A percentile compares a stretch with the other conserved stretches of the same genome.
Evolutionary conservation across 2,329 filamentous ascomycete genomes (phyloP).

Genomic region (Botrytis fabae): DNA sequence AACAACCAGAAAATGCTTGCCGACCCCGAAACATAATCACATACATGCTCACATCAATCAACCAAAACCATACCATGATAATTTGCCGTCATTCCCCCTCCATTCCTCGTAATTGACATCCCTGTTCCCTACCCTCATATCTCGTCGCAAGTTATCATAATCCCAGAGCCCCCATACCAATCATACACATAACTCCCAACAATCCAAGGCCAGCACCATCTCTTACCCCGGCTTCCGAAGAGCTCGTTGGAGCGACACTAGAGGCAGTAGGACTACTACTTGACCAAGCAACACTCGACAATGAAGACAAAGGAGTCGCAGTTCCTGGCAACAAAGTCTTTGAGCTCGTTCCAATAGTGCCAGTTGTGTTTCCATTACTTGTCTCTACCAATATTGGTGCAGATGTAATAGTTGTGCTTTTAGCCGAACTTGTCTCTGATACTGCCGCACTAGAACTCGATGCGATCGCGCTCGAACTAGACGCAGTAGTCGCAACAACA

Average conservation of each 20-base stretch:
- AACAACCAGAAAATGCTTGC: neutral
- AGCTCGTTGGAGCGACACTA: neutral
- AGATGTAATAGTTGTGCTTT: neutral
- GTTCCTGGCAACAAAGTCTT: neutral
- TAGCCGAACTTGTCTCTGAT: neutral
- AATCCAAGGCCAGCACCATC: no score
- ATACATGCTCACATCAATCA: neutral
- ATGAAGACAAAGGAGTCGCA: neutral
- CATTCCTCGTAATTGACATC: neutral
- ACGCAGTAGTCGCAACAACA: slow-evolving; percentile 1
- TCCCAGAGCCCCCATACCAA: neutral
- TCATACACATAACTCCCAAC: neutral
- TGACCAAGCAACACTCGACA: neutral
- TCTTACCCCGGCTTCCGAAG: neutral
- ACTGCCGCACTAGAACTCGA: neutral
- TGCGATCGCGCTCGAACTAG: neutral
- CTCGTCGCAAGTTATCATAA: neutral
- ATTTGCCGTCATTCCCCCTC: neutral
- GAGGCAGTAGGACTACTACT: neutral
- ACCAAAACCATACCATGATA: neutral
- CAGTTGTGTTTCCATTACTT: neutral
- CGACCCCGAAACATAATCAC: no score
- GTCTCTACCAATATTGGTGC: neutral
- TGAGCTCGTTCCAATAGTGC: neutral
- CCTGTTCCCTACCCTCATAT: neutral